phyloP scores from a whole-genome alignment of 176 grass and related monocot genomes.

The Avena insularis region DNA sequence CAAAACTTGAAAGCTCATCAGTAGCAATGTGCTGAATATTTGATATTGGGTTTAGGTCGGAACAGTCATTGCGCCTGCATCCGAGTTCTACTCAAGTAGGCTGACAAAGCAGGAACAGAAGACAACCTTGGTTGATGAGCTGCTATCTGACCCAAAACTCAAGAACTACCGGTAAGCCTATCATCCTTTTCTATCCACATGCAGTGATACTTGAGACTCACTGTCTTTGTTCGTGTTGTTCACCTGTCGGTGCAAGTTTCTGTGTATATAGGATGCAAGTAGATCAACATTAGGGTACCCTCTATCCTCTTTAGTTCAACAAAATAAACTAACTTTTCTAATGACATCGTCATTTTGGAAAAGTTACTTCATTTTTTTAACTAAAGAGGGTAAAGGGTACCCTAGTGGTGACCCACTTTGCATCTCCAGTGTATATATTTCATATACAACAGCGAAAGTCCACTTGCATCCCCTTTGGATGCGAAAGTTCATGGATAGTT shows the following conservation, averaged over 20 bases:
- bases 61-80: constrained; percentile 78
- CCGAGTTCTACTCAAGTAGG: constrained; percentile 86
- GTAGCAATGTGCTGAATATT: constrained; percentile 37
- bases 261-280: not conserved
- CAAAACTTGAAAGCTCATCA: not conserved
- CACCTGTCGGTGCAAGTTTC: not conserved
- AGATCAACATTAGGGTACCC: too few species aligned
- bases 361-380: too few species aligned
- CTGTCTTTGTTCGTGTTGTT: not conserved
- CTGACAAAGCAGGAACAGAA: constrained; percentile 83
- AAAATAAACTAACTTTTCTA: too few species aligned
- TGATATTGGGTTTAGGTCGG: constrained; percentile 61
- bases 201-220: not conserved
- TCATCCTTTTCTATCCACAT: constrained; percentile 4
- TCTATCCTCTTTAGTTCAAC: too few species aligned
- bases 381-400: too few species aligned
- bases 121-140: constrained; percentile 72
- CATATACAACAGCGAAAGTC: not conserved
- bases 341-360: too few species aligned
- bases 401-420: too few species aligned
- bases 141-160: constrained; percentile 70
- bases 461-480: not conserved
- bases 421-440: not conserved
- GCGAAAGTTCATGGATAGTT: not conserved
- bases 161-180: constrained; percentile 75